Base-by-base conservation (phyloP, 148 eudicot genomes). In the Fagopyrum esculentum region DNA sequence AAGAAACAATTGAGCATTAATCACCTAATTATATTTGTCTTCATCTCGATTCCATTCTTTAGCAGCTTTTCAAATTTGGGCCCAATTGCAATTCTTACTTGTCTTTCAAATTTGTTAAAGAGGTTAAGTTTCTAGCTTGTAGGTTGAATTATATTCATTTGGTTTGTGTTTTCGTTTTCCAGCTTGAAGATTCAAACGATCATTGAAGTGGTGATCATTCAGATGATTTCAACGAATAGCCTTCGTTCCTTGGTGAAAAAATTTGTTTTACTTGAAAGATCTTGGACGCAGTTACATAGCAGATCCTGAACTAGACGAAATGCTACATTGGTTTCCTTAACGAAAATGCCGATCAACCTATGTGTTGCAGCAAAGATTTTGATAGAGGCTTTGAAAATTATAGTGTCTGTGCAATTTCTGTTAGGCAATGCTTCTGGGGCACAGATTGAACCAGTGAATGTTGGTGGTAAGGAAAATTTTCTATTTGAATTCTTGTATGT, bases 331-430 rank as follows among this genome's bases (percentile, higher is more conserved):
- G 47, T 40, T 43, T 66, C 47, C 19, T 13, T 66, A 66, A 66
- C 72, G 71, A 54, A 81, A 72, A 88, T 83, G 89, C 81, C 51
- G 9, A 29, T 68, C 75, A 79, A 75, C 72, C 56, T 61, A 47
- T 35, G n/a, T 66, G 45, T 49, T 69, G 75, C 72, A 46, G n/a
- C 75, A 69, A 81, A 83, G 77, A 77, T 82, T 75, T 57, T 61
- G 61, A 76, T 83, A 57, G 60, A 82, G 74, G 51, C 82, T 29
- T 75, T 84, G 79, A 75, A 81, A 78, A 74, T 91, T 44, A 75
- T 78, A 5, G 72, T 87, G 51, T 78, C 82, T 74, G 78, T 87
- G 78, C 87, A 83, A 80, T 79, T 74, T 29, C 79, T 78, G 71
- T 72, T 22, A 52, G 71, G 71, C 71, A 71, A 60, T 74, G 86